Evolutionary conservation across 192 early-diverging fungal species (phyloP).

Genomic region (Linderina pennispora): DNA sequence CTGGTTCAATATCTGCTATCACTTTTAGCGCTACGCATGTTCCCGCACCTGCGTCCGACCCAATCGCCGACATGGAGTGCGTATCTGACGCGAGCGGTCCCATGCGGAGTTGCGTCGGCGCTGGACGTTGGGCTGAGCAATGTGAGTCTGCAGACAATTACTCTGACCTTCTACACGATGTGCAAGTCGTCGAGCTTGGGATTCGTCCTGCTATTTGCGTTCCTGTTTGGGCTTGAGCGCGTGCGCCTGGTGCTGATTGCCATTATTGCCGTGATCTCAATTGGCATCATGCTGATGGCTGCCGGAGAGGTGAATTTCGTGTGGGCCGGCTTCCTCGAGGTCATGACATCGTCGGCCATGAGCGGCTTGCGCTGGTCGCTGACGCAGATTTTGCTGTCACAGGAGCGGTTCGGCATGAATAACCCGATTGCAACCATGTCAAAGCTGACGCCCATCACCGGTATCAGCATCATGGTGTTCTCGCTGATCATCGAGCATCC

Average conservation of each 20-base stretch:
- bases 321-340: conserved; percentile 66
- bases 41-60: conserved; percentile 58
- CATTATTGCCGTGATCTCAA: conserved; percentile 72
- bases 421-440: conserved; percentile 86
- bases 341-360: conserved; percentile 70
- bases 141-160: conserved; percentile 75
- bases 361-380: conserved; percentile 89
- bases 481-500: conserved; percentile 61
- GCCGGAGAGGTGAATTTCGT: conserved; percentile 78
- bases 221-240: conserved; percentile 78
- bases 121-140: conserved; percentile 91
- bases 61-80: conserved; percentile 48
- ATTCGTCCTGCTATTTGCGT: conserved; percentile 86
- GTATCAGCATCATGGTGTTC: conserved; percentile 55
- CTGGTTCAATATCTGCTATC: conserved; percentile 71
- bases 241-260: conserved; percentile 62
- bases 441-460: conserved; percentile 78
- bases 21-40: conserved; percentile 47
- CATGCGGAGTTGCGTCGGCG: conserved; percentile 82
- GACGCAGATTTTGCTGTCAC: conserved; percentile 76
- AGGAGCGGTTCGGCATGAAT: conserved; percentile 69
- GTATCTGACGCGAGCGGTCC: conserved; percentile 68
- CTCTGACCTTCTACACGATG: conserved; percentile 91
- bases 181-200: conserved; percentile 71
- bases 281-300: conserved; percentile 86